Conservation (phyloP, 2,329 filamentous ascomycete species). For the Chaetomiaceae sp. region DNA sequence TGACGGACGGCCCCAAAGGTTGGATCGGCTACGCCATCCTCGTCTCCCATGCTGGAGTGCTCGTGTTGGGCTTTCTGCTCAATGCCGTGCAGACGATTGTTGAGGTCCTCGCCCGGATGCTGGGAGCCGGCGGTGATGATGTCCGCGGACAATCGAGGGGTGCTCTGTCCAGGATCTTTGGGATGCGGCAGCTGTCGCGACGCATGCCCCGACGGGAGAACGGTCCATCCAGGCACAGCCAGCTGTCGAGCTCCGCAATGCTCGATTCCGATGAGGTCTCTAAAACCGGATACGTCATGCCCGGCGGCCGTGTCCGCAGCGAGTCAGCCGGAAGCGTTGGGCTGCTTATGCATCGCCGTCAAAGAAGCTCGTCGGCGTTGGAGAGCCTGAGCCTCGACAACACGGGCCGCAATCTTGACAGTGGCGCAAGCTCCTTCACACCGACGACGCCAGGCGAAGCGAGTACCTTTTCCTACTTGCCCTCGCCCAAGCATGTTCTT, state of each 20-base stretch:
- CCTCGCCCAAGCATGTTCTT: conserved; percentile 46
- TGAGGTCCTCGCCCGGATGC: conserved; percentile 77
- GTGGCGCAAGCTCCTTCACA: conserved; percentile 59
- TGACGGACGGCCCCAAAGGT: conserved; percentile 74
- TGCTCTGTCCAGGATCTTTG: conserved; percentile 84
- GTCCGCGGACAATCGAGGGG: conserved; percentile 66
- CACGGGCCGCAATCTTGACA: conserved; percentile 45
- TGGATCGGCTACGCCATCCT: conserved; percentile 96
- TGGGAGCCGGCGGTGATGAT: conserved; percentile 76
- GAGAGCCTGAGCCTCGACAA: conserved; percentile 44
- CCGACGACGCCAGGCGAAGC: conserved; percentile 70
- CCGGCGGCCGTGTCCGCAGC: conserved; percentile 52
- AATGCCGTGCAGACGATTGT: conserved; percentile 87
- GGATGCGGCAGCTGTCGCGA: conserved; percentile 80
- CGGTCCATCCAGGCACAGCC: conserved; percentile 68
- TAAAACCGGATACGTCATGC: conserved; percentile 54
- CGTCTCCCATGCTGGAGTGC: conserved; percentile 74
- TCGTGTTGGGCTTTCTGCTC: conserved; percentile 89
- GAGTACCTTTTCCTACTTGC: conserved; percentile 67
- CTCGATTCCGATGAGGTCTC: conserved; percentile 62
- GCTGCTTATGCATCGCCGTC: conserved; percentile 42
- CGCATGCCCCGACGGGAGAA: conserved; percentile 57
- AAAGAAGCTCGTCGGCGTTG: conserved; percentile 51
- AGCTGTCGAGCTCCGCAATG: conserved; percentile 79
- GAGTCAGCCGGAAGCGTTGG: conserved; percentile 57